Conservation (phyloP, 2,329 filamentous ascomycete species). For the Colletotrichum sp. region DNA sequence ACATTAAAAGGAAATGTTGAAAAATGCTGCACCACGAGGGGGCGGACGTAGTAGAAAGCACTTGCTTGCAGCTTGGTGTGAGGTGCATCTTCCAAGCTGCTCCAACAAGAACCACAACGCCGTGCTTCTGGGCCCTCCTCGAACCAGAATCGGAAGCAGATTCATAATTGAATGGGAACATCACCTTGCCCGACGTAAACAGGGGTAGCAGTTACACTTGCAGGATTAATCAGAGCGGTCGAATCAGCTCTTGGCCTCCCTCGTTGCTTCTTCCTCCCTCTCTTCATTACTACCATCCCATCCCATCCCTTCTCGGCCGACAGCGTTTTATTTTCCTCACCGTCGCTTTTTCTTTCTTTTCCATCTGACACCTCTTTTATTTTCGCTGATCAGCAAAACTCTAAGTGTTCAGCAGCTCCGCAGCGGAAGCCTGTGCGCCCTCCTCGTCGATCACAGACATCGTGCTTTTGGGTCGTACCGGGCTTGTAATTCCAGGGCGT, state of each 20-base stretch:
- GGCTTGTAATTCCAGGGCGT: background rate
- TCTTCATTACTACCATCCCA: background rate
- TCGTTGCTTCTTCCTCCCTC: background rate
- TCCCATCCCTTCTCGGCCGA: background rate
- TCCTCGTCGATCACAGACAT: background rate
- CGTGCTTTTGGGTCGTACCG: background rate
- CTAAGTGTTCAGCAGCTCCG: background rate
- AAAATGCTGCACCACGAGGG: background rate
- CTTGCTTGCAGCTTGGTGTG: background rate
- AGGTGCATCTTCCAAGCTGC: background rate
- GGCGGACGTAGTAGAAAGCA: background rate
- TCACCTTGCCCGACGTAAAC: background rate
- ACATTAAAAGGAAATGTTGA: background rate
- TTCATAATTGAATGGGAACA: background rate
- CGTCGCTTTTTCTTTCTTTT: background rate
- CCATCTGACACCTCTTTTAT: background rate
- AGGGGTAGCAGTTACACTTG: background rate
- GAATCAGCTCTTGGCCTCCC: background rate
- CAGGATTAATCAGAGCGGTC: background rate
- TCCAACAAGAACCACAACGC: background rate
- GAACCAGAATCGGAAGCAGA: background rate
- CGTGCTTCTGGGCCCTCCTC: background rate
- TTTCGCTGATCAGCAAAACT: background rate
- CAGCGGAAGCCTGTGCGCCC: constrained; percentile 4
- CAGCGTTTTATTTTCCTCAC: background rate